Base-by-base conservation (phyloP, 1,284 basidiomycete genomes). In the Leccinum subrobustum region DNA sequence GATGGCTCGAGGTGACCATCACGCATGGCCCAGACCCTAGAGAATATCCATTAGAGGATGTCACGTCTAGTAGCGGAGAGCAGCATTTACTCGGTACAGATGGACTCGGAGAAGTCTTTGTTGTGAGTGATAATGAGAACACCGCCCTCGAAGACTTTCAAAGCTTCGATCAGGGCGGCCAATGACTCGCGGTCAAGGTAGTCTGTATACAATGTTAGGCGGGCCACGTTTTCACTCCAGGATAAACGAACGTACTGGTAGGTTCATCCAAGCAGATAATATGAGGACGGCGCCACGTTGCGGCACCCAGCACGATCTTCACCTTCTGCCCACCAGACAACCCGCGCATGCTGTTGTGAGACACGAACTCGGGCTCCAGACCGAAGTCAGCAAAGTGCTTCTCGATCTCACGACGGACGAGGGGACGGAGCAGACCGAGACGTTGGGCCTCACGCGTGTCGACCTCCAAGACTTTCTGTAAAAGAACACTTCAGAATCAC, bases 241-340 rank as follows among this genome's bases (percentile, higher is more conserved):
- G 48, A 27, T 8, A 1, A 56, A 60, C 57, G 6, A 37, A 82
- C 83, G 57, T 77, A 91, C 85, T 95, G 65, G 93, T 96, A 67
- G 96, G 96, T 83, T 99, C 96, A 79, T 98, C 96, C 75, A 99
- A 82, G 77, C 95, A 95, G 78, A 99, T 92, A 77, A 98, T 79
- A 83, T 99, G 97, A 63, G 96, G 97, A 69, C 95, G 91, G 77
- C 95, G 94, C 95, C 96, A 98, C 53, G 95, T 98, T 54, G 96
- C 95, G 69, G 96, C 95, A 80, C 95, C 96, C 70, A 98, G 93
- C 27, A 98, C 96, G 71, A 99, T 96, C 88, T 98, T 98, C 77
- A 98, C 96, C 84, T 99, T 99, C 81, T 99, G 97, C 77, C 97
- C 97, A 80, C 97, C 97, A 63, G 95, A 97, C 56, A 98, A 89